These are phyloP conservation scores for Xylaria telfairii DNA, from an alignment of 495 filamentous ascomycete genomes.

Conservation along the genomic window DNA sequence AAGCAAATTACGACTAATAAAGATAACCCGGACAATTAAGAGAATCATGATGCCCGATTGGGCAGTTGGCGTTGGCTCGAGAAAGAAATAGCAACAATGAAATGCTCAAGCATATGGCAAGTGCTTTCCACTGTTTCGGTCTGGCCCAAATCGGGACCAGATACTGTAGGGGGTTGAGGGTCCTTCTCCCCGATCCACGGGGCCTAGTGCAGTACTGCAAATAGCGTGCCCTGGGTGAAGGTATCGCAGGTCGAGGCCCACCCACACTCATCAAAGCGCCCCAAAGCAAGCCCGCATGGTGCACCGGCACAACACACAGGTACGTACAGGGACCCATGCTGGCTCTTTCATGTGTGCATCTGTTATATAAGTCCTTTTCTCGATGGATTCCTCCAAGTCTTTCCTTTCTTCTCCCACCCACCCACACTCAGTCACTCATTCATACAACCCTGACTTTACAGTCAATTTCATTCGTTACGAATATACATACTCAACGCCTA, in stretches of 20 bases:
- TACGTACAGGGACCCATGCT: conserved; percentile 9
- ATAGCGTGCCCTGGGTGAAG: no score
- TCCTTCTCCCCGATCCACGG: not conserved
- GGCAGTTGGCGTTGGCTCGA: not conserved
- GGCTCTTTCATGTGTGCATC: conserved; percentile 1
- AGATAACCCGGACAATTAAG: not conserved
- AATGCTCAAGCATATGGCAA: not conserved
- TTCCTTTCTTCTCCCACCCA: conserved; percentile 45
- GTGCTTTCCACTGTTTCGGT: conserved; percentile 2
- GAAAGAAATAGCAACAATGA: conserved; percentile 5
- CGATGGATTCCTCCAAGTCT: conserved; percentile 34
- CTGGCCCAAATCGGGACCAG: not conserved
- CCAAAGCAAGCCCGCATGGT: conserved; percentile 20
- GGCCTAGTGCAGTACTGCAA: not conserved
- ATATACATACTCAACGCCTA: conserved; percentile 37
- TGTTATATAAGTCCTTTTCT: conserved; percentile 47
- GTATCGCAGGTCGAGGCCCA: conserved; percentile 8
- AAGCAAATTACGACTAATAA: not conserved
- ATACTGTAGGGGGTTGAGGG: not conserved
- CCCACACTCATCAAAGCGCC: conserved; percentile 19
- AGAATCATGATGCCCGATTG: not conserved
- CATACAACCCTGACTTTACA: conserved; percentile 56
- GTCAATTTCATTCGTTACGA: conserved; percentile 66
- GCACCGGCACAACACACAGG: conserved; percentile 5
- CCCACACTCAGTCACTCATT: conserved; percentile 55